Conservation (phyloP, 805 yeast species). For the Myxozyma sirexii region DNA sequence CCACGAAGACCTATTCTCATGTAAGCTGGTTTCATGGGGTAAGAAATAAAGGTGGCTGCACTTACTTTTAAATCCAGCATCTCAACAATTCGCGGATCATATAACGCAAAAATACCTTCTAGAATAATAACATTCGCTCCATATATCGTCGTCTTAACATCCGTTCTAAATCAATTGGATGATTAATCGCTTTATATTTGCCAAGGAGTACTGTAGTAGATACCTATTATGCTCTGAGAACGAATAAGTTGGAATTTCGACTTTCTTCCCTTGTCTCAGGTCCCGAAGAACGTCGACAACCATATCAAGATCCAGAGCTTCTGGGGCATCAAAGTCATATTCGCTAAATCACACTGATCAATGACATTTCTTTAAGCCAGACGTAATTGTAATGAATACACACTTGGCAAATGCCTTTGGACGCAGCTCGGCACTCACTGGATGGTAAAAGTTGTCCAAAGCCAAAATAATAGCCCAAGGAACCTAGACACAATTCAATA, state of each 20-base stretch:
- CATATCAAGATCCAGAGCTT: conserved; percentile 78
- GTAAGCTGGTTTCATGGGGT: too few relatives aligned
- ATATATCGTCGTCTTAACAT: conserved; percentile 71
- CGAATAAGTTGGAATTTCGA: conserved; percentile 71
- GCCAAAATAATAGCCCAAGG: conserved; percentile 95
- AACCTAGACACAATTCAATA: conserved; percentile 50
- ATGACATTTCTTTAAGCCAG: not conserved
- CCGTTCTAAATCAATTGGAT: conserved; percentile 48
- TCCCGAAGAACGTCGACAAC: conserved; percentile 63
- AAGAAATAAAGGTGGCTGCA: too few relatives aligned
- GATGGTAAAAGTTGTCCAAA: conserved; percentile 87
- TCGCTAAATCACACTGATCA: conserved; percentile 51
- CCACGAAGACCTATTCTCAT: conserved; percentile 60
- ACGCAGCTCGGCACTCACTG: conserved; percentile 64
- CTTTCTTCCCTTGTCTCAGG: conserved; percentile 68
- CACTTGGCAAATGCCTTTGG: conserved; percentile 57
- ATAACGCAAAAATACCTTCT: conserved; percentile 87
- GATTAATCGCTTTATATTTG: too few relatives aligned
- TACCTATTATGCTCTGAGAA: conserved; percentile 55
- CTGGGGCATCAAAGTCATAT: conserved; percentile 85
- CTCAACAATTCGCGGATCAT: conserved; percentile 66
- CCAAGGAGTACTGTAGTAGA: conserved; percentile 6
- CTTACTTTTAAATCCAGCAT: conserved; percentile 78
- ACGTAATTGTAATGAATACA: conserved; percentile 9
- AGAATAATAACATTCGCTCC: conserved; percentile 93